Evolutionary conservation across 2,329 filamentous ascomycete genomes (phyloP), one percentile per base, ranked within the genome.

Genomic region (Elsinoe perseae): DNA sequence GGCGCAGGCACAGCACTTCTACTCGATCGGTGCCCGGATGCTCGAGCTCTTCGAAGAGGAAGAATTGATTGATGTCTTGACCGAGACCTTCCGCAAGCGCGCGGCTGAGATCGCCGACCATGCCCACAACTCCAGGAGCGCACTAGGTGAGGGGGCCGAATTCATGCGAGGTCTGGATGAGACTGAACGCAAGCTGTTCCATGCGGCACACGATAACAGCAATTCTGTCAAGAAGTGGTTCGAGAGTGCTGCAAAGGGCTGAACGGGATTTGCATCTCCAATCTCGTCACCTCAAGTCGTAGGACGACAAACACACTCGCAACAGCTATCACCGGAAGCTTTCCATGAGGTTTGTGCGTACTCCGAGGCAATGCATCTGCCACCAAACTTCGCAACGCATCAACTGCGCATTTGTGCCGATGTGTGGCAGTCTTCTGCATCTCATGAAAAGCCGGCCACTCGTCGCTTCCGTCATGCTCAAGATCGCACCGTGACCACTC

Each of bases 11-110:
- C 84, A 86, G 32, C 87, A 95, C 70, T 95, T 95, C 65, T 97
- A 95, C 73, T 84, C 82, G 21, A 79, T 97, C 3, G 89, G 87
- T 2, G 85, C 88, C 43, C 81, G 89, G 53, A 90, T 96, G 71
- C 76, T 97, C 59, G 91, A 96, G 58, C 72, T 98, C 0, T 95
- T 95, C 60, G 91, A 96, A 57, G 91, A 95, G 69, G 84, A 96
- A 56, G 87, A 89, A 56, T 80, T 87, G 68, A 78, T 81, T 16
- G 83, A 88, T 61, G 82, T 77, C 12, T 60, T 78, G 50, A 73
- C 66, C 42, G 73, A 86, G 75, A 90, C 89, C 0, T 97, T 95
- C 72, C 89, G 91, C 62, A 79, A 81, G 50, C 79, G 93, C 48
- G 88, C 90, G 0, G 80, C 82, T 1, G 89, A 95, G 60, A 88